Evolutionary conservation across 1,139 yeast species (phyloP).

Genomic region (Dujonia santamariae): DNA sequence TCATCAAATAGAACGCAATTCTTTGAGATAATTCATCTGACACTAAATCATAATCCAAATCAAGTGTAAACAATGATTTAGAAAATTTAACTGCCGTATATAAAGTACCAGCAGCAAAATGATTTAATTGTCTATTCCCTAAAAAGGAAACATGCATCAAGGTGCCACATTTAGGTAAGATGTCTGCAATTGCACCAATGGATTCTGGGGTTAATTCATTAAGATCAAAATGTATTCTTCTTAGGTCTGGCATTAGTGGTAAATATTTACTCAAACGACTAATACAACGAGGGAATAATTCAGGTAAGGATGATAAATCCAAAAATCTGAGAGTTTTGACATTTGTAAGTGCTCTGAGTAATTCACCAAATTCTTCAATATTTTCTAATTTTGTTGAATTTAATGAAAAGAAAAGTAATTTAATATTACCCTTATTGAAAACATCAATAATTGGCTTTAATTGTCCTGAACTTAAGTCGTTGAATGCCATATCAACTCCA

Average conservation of each 20-base stretch:
- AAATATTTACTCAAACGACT: constrained; percentile 58
- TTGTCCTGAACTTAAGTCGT: constrained; percentile 60
- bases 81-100: constrained; percentile 72
- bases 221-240: constrained; percentile 75
- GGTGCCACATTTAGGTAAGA: constrained; percentile 65
- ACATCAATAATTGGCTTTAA: constrained; percentile 48
- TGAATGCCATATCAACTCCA: constrained; percentile 85
- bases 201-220: constrained; percentile 64
- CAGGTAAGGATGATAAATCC: constrained; percentile 74
- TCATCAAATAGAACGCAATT: constrained; percentile 77
- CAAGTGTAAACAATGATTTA: constrained; percentile 62
- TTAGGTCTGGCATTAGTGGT: constrained; percentile 62
- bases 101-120: constrained; percentile 62
- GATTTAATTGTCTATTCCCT: constrained; percentile 57
- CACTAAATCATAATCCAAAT: constrained; percentile 65
- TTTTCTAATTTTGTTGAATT: constrained; percentile 62
- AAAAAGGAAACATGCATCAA: constrained; percentile 74
- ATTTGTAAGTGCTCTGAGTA: constrained; percentile 50
- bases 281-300: constrained; percentile 68
- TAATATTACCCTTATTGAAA: constrained; percentile 32
- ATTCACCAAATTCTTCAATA: constrained; percentile 51
- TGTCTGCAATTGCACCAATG: constrained; percentile 64
- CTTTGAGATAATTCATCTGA: constrained; percentile 73
- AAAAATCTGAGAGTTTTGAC: constrained; percentile 63
- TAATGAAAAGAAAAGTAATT: constrained; percentile 62